Evolutionary conservation across 2,329 filamentous ascomycete genomes (phyloP).

Genomic region (Dothistroma septosporum): DNA sequence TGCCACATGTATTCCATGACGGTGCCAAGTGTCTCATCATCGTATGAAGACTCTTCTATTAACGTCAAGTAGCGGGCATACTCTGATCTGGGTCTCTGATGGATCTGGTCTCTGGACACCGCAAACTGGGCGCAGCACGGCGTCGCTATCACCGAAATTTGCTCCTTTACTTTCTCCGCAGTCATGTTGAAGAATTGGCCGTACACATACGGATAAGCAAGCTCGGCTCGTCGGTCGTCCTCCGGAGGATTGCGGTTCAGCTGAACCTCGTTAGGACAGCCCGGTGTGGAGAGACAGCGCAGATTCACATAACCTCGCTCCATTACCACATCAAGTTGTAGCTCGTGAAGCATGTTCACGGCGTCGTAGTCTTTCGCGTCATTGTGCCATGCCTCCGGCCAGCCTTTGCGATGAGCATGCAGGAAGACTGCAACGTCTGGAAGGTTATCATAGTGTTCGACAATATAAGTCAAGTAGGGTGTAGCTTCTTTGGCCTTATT

Average conservation of each 20-base stretch:
- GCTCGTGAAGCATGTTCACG: constrained; percentile 24
- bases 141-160: constrained; percentile 20
- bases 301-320: constrained; percentile 29
- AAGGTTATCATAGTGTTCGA: constrained; percentile 43
- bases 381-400: constrained; percentile 29
- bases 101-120: constrained; percentile 31
- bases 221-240: constrained; percentile 18
- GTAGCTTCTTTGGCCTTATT: constrained; percentile 47
- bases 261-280: constrained; percentile 26
- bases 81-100: constrained; percentile 27
- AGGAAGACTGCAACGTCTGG: constrained; percentile 29
- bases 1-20: constrained; percentile 60
- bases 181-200: constrained; percentile 24
- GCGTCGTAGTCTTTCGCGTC: constrained; percentile 27
- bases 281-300: constrained; percentile 24
- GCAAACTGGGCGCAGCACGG: constrained; percentile 35
- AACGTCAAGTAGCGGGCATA: constrained; percentile 43
- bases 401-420: constrained; percentile 28
- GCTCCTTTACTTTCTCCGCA: constrained; percentile 10
- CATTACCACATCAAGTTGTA: constrained; percentile 22
- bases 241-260: constrained; percentile 22
- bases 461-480: constrained; percentile 47
- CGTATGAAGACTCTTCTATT: constrained; percentile 45
- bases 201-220: constrained; percentile 22
- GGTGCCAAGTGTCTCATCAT: constrained; percentile 49